Conservation (phyloP, 225 moss, liverwort and hornwort genomes). For the Polytrichum formosum region DNA sequence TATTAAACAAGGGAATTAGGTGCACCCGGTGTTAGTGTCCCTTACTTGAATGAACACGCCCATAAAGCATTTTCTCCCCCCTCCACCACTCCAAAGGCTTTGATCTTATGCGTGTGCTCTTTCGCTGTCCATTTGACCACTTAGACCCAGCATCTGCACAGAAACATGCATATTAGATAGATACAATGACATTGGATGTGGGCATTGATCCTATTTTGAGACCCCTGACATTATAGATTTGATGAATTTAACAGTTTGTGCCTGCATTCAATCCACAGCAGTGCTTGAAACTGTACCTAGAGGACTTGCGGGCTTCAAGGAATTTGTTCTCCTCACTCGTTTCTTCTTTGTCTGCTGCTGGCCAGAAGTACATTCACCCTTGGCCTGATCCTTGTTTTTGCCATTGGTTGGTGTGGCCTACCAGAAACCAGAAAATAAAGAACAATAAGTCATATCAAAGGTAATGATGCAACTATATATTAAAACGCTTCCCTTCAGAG, state of each 20-base stretch:
- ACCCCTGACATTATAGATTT: neutral
- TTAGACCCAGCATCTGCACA: conserved; percentile 59
- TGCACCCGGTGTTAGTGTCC: neutral
- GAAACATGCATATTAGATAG: too few relatives aligned
- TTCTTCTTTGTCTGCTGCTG: conserved; percentile 29
- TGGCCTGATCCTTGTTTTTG: neutral
- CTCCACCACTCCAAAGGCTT: conserved; percentile 72
- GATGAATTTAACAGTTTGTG: neutral
- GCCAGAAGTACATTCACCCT: conserved; percentile 31
- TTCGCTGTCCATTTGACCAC: conserved; percentile 53
- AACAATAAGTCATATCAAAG: neutral
- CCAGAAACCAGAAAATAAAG: conserved; percentile 6
- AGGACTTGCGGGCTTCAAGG: conserved; percentile 41
- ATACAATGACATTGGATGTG: too few relatives aligned
- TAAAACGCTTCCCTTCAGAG: too few relatives aligned
- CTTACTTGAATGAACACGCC: conserved; percentile 63
- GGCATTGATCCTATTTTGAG: neutral
- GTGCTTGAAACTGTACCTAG: conserved; percentile 24
- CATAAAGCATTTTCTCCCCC: conserved; percentile 62
- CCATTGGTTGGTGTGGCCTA: conserved; percentile 30
- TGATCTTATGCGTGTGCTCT: conserved; percentile 57
- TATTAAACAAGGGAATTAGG: too few relatives aligned
- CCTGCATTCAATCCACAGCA: neutral
- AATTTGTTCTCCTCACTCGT: conserved; percentile 28
- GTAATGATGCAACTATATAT: too few relatives aligned